phyloP scores from a whole-genome alignment of 495 filamentous ascomycete species.

The Parachaetomium inaequale region DNA sequence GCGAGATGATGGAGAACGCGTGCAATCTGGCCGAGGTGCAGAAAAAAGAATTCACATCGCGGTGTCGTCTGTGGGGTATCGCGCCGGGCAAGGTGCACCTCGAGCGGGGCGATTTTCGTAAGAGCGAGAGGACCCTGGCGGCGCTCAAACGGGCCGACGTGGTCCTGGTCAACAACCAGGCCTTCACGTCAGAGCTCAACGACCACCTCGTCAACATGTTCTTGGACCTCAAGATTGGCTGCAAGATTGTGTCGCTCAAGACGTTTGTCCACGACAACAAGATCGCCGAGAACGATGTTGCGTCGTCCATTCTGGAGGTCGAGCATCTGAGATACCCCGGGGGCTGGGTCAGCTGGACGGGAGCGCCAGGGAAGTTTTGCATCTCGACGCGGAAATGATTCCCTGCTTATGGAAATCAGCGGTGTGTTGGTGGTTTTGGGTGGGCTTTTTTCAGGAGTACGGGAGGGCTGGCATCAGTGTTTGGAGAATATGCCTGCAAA shows the following conservation, averaged over 20 bases:
- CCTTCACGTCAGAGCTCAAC: slow-evolving; percentile 83
- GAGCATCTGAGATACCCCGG: slow-evolving; percentile 74
- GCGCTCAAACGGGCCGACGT: slow-evolving; percentile 82
- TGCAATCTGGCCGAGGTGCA: slow-evolving; percentile 82
- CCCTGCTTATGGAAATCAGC: not conserved
- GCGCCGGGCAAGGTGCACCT: slow-evolving; percentile 72
- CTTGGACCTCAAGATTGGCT: slow-evolving; percentile 88
- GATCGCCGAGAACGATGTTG: slow-evolving; percentile 55
- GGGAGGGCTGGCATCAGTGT: not conserved
- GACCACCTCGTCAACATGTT: slow-evolving; percentile 84
- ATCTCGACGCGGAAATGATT: slow-evolving; percentile 75
- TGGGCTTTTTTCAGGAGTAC: slow-evolving; percentile 5
- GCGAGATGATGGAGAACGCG: slow-evolving; percentile 89
- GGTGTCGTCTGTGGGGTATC: slow-evolving; percentile 88
- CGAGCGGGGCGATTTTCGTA: slow-evolving; percentile 79
- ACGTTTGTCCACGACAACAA: slow-evolving; percentile 47
- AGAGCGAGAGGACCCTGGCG: slow-evolving; percentile 63
- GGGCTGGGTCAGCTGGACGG: slow-evolving; percentile 87
- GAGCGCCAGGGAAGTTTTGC: slow-evolving; percentile 75
- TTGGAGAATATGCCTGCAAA: slow-evolving; percentile 9
- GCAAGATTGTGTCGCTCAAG: slow-evolving; percentile 65
- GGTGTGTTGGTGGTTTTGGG: not conserved
- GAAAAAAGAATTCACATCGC: slow-evolving; percentile 75
- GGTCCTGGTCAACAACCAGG: slow-evolving; percentile 95
- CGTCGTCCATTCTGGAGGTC: slow-evolving; percentile 69